These are phyloP conservation scores for Solanum chiquidenum DNA, from an alignment of 257 asterid genomes.

Conservation along the genomic window DNA sequence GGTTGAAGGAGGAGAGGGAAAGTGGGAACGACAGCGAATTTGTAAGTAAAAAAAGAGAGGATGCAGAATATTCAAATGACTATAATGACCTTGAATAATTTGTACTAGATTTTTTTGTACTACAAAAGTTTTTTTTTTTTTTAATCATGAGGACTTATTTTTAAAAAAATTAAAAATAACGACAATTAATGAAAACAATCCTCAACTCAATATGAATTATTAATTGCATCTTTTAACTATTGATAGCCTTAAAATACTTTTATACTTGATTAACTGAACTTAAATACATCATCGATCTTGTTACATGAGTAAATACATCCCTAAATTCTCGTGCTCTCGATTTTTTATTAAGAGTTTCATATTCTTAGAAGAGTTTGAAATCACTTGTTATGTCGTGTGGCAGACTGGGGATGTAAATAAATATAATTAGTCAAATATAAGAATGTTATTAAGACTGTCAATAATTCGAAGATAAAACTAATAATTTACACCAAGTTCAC, in stretches of 20 bases:
- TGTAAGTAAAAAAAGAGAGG: slow-evolving; percentile 18
- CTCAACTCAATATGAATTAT: too few species aligned
- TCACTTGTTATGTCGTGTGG: fast-evolving
- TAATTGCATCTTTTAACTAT: neutral
- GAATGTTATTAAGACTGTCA: too few species aligned
- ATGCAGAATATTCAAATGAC: slow-evolving; percentile 8
- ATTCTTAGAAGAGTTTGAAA: too few species aligned
- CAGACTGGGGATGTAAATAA: fast-evolving
- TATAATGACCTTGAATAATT: neutral
- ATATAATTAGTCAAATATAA: too few species aligned
- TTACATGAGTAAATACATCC: too few species aligned
- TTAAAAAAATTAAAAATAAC: too few species aligned
- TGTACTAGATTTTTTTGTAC: slow-evolving; percentile 38
- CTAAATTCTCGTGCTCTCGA: neutral
- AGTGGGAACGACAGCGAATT: slow-evolving; percentile 23
- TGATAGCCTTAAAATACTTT: too few species aligned
- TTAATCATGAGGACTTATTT: neutral
- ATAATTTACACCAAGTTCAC: too few species aligned
- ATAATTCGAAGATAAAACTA: too few species aligned
- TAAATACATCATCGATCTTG: too few species aligned
- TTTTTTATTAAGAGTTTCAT: neutral
- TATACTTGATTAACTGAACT: too few species aligned
- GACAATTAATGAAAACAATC: too few species aligned
- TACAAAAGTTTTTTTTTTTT: neutral
- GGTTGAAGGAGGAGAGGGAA: slow-evolving; percentile 13